phyloP scores from a whole-genome alignment of 1,139 yeast species.

The Keqinozyma sinolaborantium region DNA sequence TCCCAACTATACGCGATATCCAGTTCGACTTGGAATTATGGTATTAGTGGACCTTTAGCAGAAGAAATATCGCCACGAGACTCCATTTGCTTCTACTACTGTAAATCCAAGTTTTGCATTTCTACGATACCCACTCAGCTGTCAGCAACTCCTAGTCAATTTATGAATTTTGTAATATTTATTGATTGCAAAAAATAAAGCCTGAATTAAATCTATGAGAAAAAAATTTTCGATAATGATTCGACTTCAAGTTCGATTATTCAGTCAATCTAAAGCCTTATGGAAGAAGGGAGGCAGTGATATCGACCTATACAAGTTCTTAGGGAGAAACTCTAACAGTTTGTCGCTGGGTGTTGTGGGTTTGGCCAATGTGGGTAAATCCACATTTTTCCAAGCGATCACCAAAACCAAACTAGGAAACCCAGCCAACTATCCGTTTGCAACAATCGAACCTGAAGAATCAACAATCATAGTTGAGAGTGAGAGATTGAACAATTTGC shows the following conservation, averaged over 20 bases:
- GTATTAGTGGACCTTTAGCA: too few species aligned
- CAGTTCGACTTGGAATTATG: too few species aligned
- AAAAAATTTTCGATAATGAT: background rate
- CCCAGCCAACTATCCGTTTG: constrained; percentile 80
- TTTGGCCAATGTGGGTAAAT: constrained; percentile 74
- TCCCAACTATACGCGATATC: too few species aligned
- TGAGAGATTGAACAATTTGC: constrained; percentile 40
- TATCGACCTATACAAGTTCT: constrained; percentile 10
- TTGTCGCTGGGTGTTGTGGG: constrained; percentile 63
- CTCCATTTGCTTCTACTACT: too few species aligned
- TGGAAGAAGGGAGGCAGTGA: constrained; percentile 1
- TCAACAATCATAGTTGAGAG: constrained; percentile 59
- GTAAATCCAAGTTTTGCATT: too few species aligned
- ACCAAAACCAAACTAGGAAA: constrained; percentile 69
- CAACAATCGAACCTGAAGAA: constrained; percentile 74
- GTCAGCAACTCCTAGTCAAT: too few species aligned
- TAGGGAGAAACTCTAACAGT: constrained; percentile 57
- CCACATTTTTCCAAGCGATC: constrained; percentile 63
- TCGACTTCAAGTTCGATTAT: background rate
- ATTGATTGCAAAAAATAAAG: too few species aligned
- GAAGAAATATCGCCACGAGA: too few species aligned
- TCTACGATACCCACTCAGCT: too few species aligned
- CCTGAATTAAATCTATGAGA: background rate
- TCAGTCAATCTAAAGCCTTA: constrained; percentile 3
- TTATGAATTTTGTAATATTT: too few species aligned